phyloP scores from a whole-genome alignment of 2,329 filamentous ascomycete species.

The Thermoascus crustaceus region DNA sequence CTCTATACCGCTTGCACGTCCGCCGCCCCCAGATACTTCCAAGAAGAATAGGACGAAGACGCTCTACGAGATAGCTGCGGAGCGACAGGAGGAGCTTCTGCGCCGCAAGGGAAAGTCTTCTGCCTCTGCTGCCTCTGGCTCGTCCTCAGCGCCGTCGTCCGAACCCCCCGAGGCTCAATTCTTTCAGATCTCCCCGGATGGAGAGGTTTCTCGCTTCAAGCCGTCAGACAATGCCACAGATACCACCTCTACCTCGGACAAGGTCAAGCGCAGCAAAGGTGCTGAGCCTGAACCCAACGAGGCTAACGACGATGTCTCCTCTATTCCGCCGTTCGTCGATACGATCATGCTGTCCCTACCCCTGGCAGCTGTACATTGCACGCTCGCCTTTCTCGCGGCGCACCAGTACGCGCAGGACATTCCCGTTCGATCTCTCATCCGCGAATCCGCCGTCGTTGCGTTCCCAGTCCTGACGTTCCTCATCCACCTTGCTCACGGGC shows the following conservation, averaged over 20 bases:
- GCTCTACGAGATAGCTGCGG: constrained; percentile 38
- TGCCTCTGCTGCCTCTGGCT: too few species aligned
- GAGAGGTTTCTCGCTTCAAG: constrained; percentile 20
- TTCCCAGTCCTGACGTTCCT: constrained; percentile 37
- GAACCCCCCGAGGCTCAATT: constrained; percentile 19
- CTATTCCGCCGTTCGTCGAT: constrained; percentile 33
- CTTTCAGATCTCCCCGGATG: constrained; percentile 17
- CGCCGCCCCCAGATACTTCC: constrained; percentile 10
- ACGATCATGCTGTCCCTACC: constrained; percentile 36
- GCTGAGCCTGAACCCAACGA: constrained; percentile 6
- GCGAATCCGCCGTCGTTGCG: constrained; percentile 29
- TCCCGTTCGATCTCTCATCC: constrained; percentile 22
- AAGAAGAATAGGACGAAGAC: constrained; percentile 25
- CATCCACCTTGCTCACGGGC: constrained; percentile 39
- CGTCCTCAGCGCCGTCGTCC: constrained; percentile 7
- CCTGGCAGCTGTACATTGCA: constrained; percentile 37
- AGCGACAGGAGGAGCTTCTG: constrained; percentile 30
- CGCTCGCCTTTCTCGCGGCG: constrained; percentile 37
- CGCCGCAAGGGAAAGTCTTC: constrained; percentile 4
- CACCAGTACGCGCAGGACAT: constrained; percentile 39
- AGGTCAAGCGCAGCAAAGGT: neutral
- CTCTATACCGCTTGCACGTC: constrained; percentile 26
- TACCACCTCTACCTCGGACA: constrained; percentile 2
- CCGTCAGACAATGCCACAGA: constrained; percentile 14
- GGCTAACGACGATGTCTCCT: constrained; percentile 8